These are phyloP conservation scores for Plantago elongata DNA, from an alignment of 257 asterid species.

Conservation along the genomic window DNA sequence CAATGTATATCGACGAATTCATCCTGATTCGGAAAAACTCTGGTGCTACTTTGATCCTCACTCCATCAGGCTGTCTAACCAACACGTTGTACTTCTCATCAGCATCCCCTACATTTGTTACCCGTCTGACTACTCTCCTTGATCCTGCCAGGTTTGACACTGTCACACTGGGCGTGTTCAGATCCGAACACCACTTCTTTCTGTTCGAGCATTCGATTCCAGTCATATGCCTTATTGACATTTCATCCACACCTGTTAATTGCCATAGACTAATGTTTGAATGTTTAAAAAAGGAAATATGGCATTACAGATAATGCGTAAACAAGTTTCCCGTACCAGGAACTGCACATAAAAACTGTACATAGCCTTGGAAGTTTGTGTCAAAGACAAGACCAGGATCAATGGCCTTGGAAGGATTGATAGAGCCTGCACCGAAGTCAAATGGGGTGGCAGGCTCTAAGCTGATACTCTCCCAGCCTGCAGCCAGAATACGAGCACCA, in stretches of 20 bases:
- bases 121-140: slow-evolving; percentile 44
- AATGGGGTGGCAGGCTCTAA: slow-evolving; percentile 54
- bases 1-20: slow-evolving; percentile 42
- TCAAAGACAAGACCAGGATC: slow-evolving; percentile 64
- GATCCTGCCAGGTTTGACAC: slow-evolving; percentile 57
- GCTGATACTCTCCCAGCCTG: slow-evolving; percentile 25
- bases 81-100: slow-evolving; percentile 46
- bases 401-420: slow-evolving; percentile 54
- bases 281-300: background rate
- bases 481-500: slow-evolving; percentile 40
- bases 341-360: slow-evolving; percentile 53
- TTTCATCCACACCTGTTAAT: slow-evolving; percentile 36
- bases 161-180: slow-evolving; percentile 56
- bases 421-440: slow-evolving; percentile 57
- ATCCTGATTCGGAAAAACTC: slow-evolving; percentile 34
- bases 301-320: background rate
- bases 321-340: slow-evolving; percentile 25
- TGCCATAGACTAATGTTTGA: background rate
- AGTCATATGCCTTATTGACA: slow-evolving; percentile 41
- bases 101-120: slow-evolving; percentile 43
- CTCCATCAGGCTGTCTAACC: slow-evolving; percentile 51
- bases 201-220: slow-evolving; percentile 44
- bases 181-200: slow-evolving; percentile 53
- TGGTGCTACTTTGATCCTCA: slow-evolving; percentile 37
- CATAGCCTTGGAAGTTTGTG: slow-evolving; percentile 37